Conservation (phyloP, 164 flowering plant species). For the Vitis labrusca region DNA sequence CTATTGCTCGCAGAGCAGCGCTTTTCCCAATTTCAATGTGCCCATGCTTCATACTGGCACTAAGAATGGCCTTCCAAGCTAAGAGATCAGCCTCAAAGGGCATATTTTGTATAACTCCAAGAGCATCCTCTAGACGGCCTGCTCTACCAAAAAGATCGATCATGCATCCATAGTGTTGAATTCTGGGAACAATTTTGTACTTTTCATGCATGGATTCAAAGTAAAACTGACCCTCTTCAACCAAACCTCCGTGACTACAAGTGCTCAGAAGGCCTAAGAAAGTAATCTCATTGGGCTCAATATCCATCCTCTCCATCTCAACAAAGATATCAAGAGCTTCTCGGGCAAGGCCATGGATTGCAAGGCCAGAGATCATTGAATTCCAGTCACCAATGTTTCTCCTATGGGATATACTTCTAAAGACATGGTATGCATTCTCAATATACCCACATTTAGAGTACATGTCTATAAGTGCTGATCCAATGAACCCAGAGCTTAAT, state of each 20-base stretch:
- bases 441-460: slow-evolving; percentile 39
- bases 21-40: slow-evolving; percentile 14
- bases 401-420: slow-evolving; percentile 10
- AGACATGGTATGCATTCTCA: slow-evolving; percentile 26
- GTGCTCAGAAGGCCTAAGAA: slow-evolving; percentile 32
- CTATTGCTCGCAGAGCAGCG: slow-evolving; percentile 17
- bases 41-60: slow-evolving; percentile 26
- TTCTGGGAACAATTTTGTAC: slow-evolving; percentile 18
- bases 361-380: slow-evolving; percentile 38
- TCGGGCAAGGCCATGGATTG: slow-evolving; percentile 31
- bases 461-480: slow-evolving; percentile 39
- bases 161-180: slow-evolving; percentile 38
- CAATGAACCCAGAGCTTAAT: slow-evolving; percentile 21
- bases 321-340: slow-evolving; percentile 27
- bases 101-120: slow-evolving; percentile 21
- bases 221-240: slow-evolving; percentile 22
- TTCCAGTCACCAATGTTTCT: slow-evolving; percentile 32
- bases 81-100: slow-evolving; percentile 26
- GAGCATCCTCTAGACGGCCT: slow-evolving; percentile 26
- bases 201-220: slow-evolving; percentile 19
- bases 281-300: slow-evolving; percentile 29
- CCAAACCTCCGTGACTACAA: slow-evolving; percentile 37
- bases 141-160: slow-evolving; percentile 31
- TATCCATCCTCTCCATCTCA: slow-evolving; percentile 21
- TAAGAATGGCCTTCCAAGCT: slow-evolving; percentile 28